Conservation (phyloP, 2,329 filamentous ascomycete genomes). For the Cordyceps cateniannulata region DNA sequence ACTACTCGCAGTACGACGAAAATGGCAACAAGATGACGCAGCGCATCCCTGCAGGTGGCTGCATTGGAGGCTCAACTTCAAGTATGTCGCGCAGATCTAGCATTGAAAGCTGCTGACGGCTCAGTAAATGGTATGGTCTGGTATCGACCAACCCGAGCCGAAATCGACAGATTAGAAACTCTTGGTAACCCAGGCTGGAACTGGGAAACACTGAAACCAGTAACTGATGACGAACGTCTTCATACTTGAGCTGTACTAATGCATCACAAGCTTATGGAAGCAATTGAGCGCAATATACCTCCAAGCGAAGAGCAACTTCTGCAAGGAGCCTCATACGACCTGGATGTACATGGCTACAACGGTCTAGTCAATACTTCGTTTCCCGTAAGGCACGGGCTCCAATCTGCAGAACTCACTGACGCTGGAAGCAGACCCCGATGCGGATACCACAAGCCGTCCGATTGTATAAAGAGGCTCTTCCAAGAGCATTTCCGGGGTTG, state of each 20-base stretch:
- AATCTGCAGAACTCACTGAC: not conserved
- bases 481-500: slow-evolving; percentile 17
- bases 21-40: slow-evolving; percentile 14
- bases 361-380: slow-evolving; percentile 20
- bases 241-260: slow-evolving; percentile 12
- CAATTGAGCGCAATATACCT: slow-evolving; percentile 18
- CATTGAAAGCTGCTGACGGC: not conserved
- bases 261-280: slow-evolving; percentile 14
- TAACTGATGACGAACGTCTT: slow-evolving; percentile 16
- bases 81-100: slow-evolving; percentile 13
- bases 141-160: slow-evolving; percentile 19
- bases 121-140: slow-evolving; percentile 21
- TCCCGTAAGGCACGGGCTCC: slow-evolving; percentile 13
- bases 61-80: slow-evolving; percentile 21
- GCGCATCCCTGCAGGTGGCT: slow-evolving; percentile 18
- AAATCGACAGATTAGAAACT: slow-evolving; percentile 18
- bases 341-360: slow-evolving; percentile 24
- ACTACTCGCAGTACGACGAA: slow-evolving; percentile 18
- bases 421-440: slow-evolving; percentile 15
- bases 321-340: slow-evolving; percentile 17
- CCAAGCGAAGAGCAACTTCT: slow-evolving; percentile 15
- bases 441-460: slow-evolving; percentile 18
- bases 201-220: slow-evolving; percentile 26
- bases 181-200: slow-evolving; percentile 24
- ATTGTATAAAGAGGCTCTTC: slow-evolving; percentile 19